Evolutionary conservation across 331 rosid species (phyloP).

Genomic region (Pyrus hybrid): DNA sequence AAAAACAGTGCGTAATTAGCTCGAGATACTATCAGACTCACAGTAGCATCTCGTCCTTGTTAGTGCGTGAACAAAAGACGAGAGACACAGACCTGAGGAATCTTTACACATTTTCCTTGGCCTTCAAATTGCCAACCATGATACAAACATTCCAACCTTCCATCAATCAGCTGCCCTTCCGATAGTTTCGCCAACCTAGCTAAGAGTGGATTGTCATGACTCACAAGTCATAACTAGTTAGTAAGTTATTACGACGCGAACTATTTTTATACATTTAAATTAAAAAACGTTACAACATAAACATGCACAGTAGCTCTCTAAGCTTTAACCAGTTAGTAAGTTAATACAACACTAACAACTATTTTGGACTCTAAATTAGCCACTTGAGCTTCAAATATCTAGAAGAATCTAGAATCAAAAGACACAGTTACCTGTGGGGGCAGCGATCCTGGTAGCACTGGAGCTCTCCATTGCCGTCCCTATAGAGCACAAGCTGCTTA

Average conservation of each 20-base stretch:
- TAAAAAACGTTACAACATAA: neutral
- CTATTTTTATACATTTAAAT: neutral
- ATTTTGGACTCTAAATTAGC: too few relatives aligned
- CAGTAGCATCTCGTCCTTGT: too few relatives aligned
- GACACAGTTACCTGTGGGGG: constrained; percentile 63
- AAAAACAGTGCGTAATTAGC: neutral
- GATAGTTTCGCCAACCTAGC: constrained; percentile 87
- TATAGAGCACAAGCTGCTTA: constrained; percentile 61
- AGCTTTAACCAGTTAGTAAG: too few relatives aligned
- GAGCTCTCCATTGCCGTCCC: constrained; percentile 45
- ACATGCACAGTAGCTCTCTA: too few relatives aligned
- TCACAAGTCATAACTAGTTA: neutral
- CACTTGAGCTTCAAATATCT: too few relatives aligned
- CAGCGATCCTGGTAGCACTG: constrained; percentile 86
- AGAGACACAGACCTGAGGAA: constrained; percentile 68
- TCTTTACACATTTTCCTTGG: constrained; percentile 83
- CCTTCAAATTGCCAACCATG: constrained; percentile 99
- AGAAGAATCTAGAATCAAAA: neutral
- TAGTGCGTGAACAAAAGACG: too few relatives aligned
- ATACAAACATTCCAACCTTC: constrained; percentile 82
- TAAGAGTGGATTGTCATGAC: neutral
- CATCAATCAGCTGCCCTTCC: constrained; percentile 91
- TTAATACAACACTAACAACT: too few relatives aligned
- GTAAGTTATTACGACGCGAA: neutral
- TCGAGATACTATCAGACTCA: neutral